A percentile compares a stretch with the other conserved stretches of the same genome.
Conservation (phyloP, 192 early-diverging fungal genomes). For the Allomyces macrogynus region DNA sequence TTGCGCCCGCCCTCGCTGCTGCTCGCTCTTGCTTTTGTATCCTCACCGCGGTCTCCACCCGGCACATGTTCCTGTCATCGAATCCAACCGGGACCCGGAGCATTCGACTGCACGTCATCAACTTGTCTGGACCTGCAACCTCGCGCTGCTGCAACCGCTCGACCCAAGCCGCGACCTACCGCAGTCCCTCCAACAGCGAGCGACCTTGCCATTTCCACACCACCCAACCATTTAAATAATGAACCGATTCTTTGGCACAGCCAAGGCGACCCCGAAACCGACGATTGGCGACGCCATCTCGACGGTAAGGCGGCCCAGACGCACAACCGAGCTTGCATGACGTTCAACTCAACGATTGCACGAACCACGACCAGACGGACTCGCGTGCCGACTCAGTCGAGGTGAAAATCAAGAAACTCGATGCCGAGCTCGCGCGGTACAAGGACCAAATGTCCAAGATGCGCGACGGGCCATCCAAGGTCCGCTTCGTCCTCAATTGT, state of each 20-base stretch:
- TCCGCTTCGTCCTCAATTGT: slow-evolving; percentile 9
- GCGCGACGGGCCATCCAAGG: slow-evolving; percentile 69
- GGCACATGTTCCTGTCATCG: too few species aligned
- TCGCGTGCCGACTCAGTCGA: slow-evolving; percentile 64
- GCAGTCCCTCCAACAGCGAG: too few species aligned
- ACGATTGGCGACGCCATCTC: slow-evolving; percentile 73
- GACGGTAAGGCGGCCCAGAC: slow-evolving; percentile 18
- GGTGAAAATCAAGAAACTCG: slow-evolving; percentile 83
- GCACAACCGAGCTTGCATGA: not conserved
- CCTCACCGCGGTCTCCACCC: too few species aligned
- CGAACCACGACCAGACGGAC: slow-evolving; percentile 42
- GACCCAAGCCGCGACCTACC: too few species aligned
- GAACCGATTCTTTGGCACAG: slow-evolving; percentile 85
- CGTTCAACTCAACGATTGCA: not conserved
- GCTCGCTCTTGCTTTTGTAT: too few species aligned
- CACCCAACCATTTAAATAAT: slow-evolving; percentile 14
- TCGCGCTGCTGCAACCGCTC: too few species aligned
- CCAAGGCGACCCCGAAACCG: slow-evolving; percentile 67
- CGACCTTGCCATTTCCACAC: too few species aligned
- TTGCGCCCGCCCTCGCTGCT: too few species aligned
- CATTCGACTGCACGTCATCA: too few species aligned
- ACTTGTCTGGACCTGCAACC: too few species aligned
- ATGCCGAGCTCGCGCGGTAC: slow-evolving; percentile 76
- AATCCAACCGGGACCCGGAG: too few species aligned
- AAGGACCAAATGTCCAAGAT: slow-evolving; percentile 87